These are phyloP conservation scores for Coemansia sp. DNA, from an alignment of 192 early-diverging fungal species.

Conservation along the genomic window DNA sequence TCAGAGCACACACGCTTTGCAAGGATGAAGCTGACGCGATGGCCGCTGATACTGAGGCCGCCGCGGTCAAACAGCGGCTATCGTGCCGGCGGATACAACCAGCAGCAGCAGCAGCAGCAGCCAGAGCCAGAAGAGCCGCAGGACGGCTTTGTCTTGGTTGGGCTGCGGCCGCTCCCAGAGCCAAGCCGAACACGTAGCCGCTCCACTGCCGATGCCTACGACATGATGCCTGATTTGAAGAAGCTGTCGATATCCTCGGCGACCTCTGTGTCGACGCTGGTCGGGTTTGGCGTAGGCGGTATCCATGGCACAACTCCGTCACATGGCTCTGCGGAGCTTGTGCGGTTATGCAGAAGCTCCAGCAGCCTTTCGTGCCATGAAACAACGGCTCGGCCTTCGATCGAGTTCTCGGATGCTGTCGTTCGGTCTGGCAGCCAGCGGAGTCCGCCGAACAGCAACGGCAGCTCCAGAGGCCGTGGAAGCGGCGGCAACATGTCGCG, in stretches of 20 bases:
- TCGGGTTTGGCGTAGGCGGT: slow-evolving; percentile 18
- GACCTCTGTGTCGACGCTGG: slow-evolving; percentile 32
- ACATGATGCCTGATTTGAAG: slow-evolving; percentile 1
- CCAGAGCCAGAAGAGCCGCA: slow-evolving; percentile 27
- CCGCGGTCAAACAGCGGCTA: slow-evolving; percentile 15
- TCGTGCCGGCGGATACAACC: slow-evolving; percentile 1
- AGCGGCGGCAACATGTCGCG: not conserved
- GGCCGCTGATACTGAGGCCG: slow-evolving; percentile 43
- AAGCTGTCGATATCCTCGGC: slow-evolving; percentile 50
- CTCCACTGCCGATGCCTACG: slow-evolving; percentile 1
- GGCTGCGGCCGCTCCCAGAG: slow-evolving; percentile 46
- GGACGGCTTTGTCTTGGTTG: slow-evolving; percentile 49
- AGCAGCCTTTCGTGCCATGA: slow-evolving; percentile 48
- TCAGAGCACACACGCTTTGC: slow-evolving; percentile 49
- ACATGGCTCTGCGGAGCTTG: slow-evolving; percentile 27
- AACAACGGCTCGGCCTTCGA: slow-evolving; percentile 36
- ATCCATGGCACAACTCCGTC: slow-evolving; percentile 5
- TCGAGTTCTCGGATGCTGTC: slow-evolving; percentile 16
- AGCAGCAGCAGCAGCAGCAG: slow-evolving; percentile 2
- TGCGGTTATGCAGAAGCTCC: slow-evolving; percentile 37
- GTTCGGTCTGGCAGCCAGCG: not conserved
- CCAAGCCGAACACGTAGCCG: slow-evolving; percentile 28
- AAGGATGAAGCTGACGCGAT: slow-evolving; percentile 45
- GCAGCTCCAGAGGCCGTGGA: not conserved
- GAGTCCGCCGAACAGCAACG: slow-evolving; percentile 5